Evolutionary conservation across 2,329 filamentous ascomycete species (phyloP), one percentile per base, ranked within the genome.

Genomic region (Colletotrichum gloeosporioides): DNA sequence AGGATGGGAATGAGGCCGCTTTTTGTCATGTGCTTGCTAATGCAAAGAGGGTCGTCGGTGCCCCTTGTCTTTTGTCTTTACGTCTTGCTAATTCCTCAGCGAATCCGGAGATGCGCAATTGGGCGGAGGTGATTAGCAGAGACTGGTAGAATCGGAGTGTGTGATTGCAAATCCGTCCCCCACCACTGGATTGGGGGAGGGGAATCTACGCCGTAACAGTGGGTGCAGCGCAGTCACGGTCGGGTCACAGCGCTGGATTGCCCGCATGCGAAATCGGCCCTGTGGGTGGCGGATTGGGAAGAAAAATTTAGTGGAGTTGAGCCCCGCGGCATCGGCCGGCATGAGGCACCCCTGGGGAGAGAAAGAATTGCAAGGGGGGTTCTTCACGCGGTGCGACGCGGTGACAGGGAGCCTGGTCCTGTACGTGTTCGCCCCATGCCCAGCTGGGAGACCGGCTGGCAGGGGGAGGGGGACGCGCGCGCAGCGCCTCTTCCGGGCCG

Each of bases 121-220:
- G 27, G 53, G 59, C 59, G 29, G 18, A 34, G 32, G 59, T 44
- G 22, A 59, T 49, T 25, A 29, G 13, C 66, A 65, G 68, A 68
- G 65, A 76, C 22, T 22, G 31, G 59, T 59, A 61, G 61, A 73
- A 67, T 68, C 31, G 22, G 59, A 9, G 53, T n/a, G 53, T 8
- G 39, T 78, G 77, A 77, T 78, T 78, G 77, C 75, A 78, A 78
- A 78, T 78, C 75, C 32, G 39, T 67, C 69, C 63, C 77, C 65
- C 75, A 76, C 72, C 69, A 78, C 44, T 78, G 77, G 77, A 55
- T 53, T 73, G 29, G 69, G 61, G 55, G 62, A 75, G 69, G 69
- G 62, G 32, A 34, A 27, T 25, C 64, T 39, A 22, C 22, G 22
- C 22, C 22, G 22, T 22, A 9, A 44, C 49, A 75, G 34, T 70